Evolutionary conservation across 2,329 filamentous ascomycete species (phyloP), one percentile per base, ranked within the genome.

Genomic region (Nemania bipapillata): DNA sequence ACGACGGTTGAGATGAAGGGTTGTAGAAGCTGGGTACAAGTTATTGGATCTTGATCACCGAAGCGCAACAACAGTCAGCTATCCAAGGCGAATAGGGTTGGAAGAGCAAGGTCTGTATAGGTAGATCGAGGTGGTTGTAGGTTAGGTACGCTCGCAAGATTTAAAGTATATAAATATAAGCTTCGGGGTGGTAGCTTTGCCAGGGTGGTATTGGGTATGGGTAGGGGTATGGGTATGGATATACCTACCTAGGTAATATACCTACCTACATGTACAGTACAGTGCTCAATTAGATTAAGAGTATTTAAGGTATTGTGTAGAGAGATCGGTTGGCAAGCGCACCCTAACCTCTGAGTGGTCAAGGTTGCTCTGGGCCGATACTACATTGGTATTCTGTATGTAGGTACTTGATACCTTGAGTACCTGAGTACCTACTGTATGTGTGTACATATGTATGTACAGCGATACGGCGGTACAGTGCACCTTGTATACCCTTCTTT

Each of bases 161-260:
- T n/a, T n/a, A n/a, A n/a, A n/a, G n/a, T 15, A 62, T 17, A 52
- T 26, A 61, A 53, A 61, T 53, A 61, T 42, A 64, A 64, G 62
- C 45, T 58, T 64, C 54, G 53, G 32, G 32, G 22, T 47, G 42
- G 49, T 54, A 62, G 49, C 24, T n/a, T n/a, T 63, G 42, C 42
- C 37, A 63, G 61, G 61, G 61, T 50, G 52, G 30, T 37, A n/a
- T 53, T 28, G 7, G 42, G 42, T 35, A 35, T 9, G 40, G 40
- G 4, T 9, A 15, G 40, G n/a, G 20, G 47, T 24, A 50, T 7
- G 47, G 45, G 22, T 11, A 22, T 26, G 49, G 49, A 35, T 56
- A 42, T 20, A 35, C 11, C n/a, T 37, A 37, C 7, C 22, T 12
- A 47, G 22, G 7, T 12, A 42, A 42, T 42, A 45, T 24, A 22